Percentiles rank a stretch among this genome's conserved stretches.
phyloP scores from a whole-genome alignment of 768 basidiomycete species.

The Amyloporia xantha region DNA sequence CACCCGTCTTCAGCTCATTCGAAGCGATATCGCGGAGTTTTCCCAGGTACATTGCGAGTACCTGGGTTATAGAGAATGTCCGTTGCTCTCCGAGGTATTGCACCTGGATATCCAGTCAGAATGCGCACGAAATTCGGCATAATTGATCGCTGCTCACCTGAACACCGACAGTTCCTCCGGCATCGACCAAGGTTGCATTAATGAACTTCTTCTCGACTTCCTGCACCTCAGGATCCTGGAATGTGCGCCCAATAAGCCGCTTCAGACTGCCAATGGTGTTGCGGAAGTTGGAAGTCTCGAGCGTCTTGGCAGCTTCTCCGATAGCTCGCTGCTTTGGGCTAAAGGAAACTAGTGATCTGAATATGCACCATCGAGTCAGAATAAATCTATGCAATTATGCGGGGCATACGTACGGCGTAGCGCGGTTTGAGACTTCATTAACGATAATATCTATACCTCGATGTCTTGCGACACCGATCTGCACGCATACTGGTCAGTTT shows the following conservation, averaged over 20 bases:
- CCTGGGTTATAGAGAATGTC: slow-evolving; percentile 81
- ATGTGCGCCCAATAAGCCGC: slow-evolving; percentile 77
- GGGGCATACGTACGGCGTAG: slow-evolving; percentile 90
- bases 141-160: slow-evolving; percentile 53
- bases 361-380: no score
- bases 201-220: slow-evolving; percentile 87
- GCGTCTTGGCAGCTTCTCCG: slow-evolving; percentile 94
- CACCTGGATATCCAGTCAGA: slow-evolving; percentile 44
- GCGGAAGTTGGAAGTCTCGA: slow-evolving; percentile 96
- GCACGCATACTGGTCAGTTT: slow-evolving; percentile 8
- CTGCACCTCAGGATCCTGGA: slow-evolving; percentile 75
- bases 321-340: slow-evolving; percentile 86
- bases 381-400: no score
- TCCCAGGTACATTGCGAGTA: slow-evolving; percentile 85
- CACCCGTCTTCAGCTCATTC: slow-evolving; percentile 76
- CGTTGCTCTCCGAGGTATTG: slow-evolving; percentile 79
- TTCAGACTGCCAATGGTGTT: slow-evolving; percentile 95
- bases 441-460: slow-evolving; percentile 97
- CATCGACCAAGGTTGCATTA: slow-evolving; percentile 81
- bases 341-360: slow-evolving; percentile 90
- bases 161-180: slow-evolving; percentile 73
- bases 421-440: slow-evolving; percentile 96
- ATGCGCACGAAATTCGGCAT: neutral
- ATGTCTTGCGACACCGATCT: slow-evolving; percentile 95
- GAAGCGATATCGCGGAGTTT: slow-evolving; percentile 86